Percentiles rank a stretch among this genome's conserved stretches.
These are phyloP conservation scores for Ganoderma sinense DNA, from an alignment of 1,284 basidiomycete species.

Conservation along the genomic window DNA sequence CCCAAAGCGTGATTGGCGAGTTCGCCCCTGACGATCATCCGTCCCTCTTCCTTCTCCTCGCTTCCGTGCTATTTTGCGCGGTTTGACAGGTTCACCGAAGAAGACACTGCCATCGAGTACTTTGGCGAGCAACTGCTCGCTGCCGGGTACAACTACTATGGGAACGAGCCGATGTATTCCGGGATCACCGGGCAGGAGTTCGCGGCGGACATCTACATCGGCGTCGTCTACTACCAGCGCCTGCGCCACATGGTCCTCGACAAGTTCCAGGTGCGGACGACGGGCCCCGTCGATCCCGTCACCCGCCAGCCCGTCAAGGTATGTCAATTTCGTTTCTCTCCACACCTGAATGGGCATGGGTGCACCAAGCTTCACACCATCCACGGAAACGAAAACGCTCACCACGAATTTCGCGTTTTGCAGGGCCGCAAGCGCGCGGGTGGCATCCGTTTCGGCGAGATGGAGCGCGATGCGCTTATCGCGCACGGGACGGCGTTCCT, in stretches of 20 bases:
- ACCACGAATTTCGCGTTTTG: slow-evolving; percentile 9
- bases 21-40: slow-evolving; percentile 12
- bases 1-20: not conserved
- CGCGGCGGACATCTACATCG: slow-evolving; percentile 97
- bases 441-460: slow-evolving; percentile 99
- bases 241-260: slow-evolving; percentile 99
- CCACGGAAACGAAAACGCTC: slow-evolving; percentile 11
- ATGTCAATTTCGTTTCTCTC: slow-evolving; percentile 34
- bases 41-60: not conserved
- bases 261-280: slow-evolving; percentile 99
- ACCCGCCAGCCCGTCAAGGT: slow-evolving; percentile 99
- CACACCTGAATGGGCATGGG: not conserved
- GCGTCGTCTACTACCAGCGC: slow-evolving; percentile 98
- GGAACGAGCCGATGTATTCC: slow-evolving; percentile 99
- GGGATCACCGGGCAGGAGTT: slow-evolving; percentile 99
- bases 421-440: slow-evolving; percentile 98
- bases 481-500: slow-evolving; percentile 99
- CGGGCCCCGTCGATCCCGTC: slow-evolving; percentile 94
- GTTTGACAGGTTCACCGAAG: slow-evolving; percentile 86
- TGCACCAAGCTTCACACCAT: not conserved
- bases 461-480: slow-evolving; percentile 99
- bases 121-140: slow-evolving; percentile 95
- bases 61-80: not conserved
- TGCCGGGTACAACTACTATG: slow-evolving; percentile 98
- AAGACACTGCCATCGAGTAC: slow-evolving; percentile 96